Evolutionary conservation across 2,329 filamentous ascomycete genomes (phyloP), one percentile per base, ranked within the genome.

Genomic region (Elsinoe arachidis): DNA sequence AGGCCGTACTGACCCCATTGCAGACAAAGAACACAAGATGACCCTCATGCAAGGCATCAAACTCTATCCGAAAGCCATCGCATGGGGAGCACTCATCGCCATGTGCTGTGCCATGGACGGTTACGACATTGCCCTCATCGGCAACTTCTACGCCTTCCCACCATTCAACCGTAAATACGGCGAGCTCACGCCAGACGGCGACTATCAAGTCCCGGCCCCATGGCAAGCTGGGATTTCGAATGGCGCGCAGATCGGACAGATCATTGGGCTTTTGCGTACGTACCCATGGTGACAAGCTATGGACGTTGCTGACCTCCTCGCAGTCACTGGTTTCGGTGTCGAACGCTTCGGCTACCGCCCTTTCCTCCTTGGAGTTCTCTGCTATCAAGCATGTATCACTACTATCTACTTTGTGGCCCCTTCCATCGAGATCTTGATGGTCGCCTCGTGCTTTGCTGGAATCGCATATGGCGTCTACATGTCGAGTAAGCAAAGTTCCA

Each of bases 31-130:
- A 62, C 74, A 75, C 59, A 73, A 68, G 52, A 78, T 78, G 76
- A 75, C 73, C 9, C 75, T 95, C 58, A 67, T 80, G 69, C 83
- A 95, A 74, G 90, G 88, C 61, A 78, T 95, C 70, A 83, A 78
- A 67, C 78, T 93, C 23, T 96, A 96, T 68, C 90, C 89, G 59
- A 92, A 95, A 75, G 90, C 90, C 19, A 85, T 95, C 58, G 80
- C 76, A 19, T 96, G 89, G 88, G 89, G 85, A 64, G 67, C 95
- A 53, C 76, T 95, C 59, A 91, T 96, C 70, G 92, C 87, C n/a
- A 92, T 88, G 0, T 91, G 87, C 69, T 93, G 95, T 67, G 83
- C 82, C 65, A 96, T 96, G 90, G 90, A 95, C 71, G 90, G 88
- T 33, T 95, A 91, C 74, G 89, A 95, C 68, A 78, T 93, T 59